Base-by-base conservation (phyloP, 2,329 filamentous ascomycete species). In the Venturia asperata region DNA sequence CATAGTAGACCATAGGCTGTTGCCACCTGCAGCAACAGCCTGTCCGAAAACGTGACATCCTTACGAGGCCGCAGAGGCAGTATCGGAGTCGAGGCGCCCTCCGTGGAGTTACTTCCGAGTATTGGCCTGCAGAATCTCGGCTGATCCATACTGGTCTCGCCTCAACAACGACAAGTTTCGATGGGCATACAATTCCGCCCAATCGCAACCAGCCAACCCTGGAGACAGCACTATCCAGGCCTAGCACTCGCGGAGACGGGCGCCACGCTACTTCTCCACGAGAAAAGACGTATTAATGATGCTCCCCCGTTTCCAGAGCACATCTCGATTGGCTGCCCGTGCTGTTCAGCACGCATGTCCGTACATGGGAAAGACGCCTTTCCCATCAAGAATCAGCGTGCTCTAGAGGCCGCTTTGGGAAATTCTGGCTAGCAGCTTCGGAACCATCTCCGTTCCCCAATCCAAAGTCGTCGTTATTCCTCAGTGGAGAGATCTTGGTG, bases 151-250 rank as follows among this genome's bases (percentile, higher is more conserved):
- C 7, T 19, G 19, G 19, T 58, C 19, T 13, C 27, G 47, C 52
- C 52, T 58, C 52, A n/a, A 58, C 52, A n/a, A 58, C 52, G 52
- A 58, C 52, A 58, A 9, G 27, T 58, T 13, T 58, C 52, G 52
- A 39, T 11, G 6, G 9, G 27, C 2, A n/a, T 34, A 13, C 15
- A 6, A 19, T 27, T 17, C 17, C 17, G 24, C 52, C 15, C 5
- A 2, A 34, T 55, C 30, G 27, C 27, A n/a, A 15, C 30, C 27
- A 9, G 17, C 30, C 7, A 37, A 37, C 52, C 27, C 27, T 37
- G 52, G 5, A 19, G 30, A 37, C 19, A 19, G 30, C 27, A 37
- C 27, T n/a, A 34, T 37, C 4, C 15, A 15, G 27, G 15, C 27
- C 52, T 4, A 58, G 30, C 19, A n/a, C 30, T 58, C 15, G 52